These are phyloP conservation scores for Lasiodiplodia hormozganensis DNA, from an alignment of 2,329 filamentous ascomycete species.

Conservation along the genomic window DNA sequence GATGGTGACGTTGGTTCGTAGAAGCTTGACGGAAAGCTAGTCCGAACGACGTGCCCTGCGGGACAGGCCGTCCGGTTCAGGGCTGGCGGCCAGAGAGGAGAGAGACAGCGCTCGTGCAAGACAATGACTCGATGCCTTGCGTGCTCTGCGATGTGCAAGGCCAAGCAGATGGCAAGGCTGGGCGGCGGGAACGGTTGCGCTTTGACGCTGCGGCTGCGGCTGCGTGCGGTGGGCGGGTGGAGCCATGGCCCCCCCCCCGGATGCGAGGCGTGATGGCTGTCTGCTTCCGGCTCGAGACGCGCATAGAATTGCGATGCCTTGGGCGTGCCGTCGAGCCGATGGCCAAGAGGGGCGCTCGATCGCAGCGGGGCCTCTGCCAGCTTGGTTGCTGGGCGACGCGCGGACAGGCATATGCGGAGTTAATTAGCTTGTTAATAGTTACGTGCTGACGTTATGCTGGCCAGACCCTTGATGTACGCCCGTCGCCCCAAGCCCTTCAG, in stretches of 20 bases:
- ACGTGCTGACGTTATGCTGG: constrained; percentile 8
- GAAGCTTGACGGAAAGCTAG: constrained; percentile 26
- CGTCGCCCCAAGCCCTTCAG: background rate
- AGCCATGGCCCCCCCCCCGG: background rate
- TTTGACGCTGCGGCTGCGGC: constrained; percentile 16
- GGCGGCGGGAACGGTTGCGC: constrained; percentile 16
- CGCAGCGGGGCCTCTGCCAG: constrained; percentile 15
- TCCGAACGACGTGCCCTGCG: background rate
- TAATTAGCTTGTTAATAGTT: background rate
- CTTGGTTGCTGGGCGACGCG: constrained; percentile 23
- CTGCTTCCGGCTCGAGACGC: constrained; percentile 1
- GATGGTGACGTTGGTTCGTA: constrained; percentile 19
- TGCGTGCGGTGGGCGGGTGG: constrained; percentile 7
- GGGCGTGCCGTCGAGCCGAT: background rate
- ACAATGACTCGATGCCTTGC: background rate
- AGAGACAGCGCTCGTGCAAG: background rate
- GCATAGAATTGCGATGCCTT: constrained; percentile 16
- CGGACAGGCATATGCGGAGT: constrained; percentile 17
- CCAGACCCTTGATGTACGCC: constrained; percentile 6
- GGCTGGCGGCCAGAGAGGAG: background rate
- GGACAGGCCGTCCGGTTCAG: background rate
- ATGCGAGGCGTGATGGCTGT: background rate
- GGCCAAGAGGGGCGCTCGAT: constrained; percentile 8
- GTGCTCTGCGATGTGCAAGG: background rate
- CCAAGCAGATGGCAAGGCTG: constrained; percentile 8